Evolutionary conservation across 768 basidiomycete genomes (phyloP).

Genomic region (Suillus tomentosus): DNA sequence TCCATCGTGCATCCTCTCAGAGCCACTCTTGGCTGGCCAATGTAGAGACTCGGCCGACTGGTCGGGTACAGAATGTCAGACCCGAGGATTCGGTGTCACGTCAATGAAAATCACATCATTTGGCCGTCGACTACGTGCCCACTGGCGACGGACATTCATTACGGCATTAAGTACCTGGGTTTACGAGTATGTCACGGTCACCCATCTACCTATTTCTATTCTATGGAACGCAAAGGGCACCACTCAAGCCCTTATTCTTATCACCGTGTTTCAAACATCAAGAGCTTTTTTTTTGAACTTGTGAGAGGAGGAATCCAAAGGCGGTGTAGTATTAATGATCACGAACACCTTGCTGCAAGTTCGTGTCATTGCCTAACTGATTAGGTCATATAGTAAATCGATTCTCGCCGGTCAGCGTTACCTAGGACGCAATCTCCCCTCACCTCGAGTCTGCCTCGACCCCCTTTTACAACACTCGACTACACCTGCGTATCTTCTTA

Average conservation of each 20-base stretch:
- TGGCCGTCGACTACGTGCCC: neutral
- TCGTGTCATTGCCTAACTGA: neutral
- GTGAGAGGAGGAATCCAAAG: neutral
- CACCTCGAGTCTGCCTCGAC: neutral
- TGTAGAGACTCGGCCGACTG: no score
- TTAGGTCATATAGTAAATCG: neutral
- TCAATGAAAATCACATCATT: neutral
- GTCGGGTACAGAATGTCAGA: neutral
- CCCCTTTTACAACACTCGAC: neutral
- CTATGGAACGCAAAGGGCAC: neutral
- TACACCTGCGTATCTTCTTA: slow-evolving; percentile 4
- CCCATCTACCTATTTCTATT: neutral
- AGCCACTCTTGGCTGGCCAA: neutral
- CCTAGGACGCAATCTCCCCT: neutral
- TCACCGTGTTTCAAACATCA: neutral
- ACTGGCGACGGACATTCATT: neutral
- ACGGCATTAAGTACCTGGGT: neutral
- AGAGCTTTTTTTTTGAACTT: neutral
- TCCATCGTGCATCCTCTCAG: neutral
- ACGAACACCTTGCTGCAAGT: neutral
- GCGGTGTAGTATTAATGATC: neutral
- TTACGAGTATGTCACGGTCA: neutral
- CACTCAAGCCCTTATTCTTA: neutral
- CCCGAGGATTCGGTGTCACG: no score
- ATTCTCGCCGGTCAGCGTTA: neutral